These are phyloP conservation scores for Colletotrichum abscissum DNA, from an alignment of 2,329 filamentous ascomycete species.

Conservation along the genomic window DNA sequence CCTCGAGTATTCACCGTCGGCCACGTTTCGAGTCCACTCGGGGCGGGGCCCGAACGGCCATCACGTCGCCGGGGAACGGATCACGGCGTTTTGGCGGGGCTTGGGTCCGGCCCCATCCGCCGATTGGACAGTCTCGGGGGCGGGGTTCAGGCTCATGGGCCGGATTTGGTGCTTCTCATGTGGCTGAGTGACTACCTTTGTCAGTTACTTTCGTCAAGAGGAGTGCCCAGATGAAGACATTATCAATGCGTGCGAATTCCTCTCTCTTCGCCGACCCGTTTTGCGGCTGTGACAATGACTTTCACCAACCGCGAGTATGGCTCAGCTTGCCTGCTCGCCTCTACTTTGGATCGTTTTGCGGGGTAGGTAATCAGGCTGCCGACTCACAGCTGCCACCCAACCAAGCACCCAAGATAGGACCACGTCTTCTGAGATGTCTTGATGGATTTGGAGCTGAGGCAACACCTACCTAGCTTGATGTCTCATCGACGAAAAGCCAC, in stretches of 20 bases:
- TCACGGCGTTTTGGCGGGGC: neutral
- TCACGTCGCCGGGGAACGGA: constrained; percentile 1
- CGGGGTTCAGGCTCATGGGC: neutral
- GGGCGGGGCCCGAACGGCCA: constrained; percentile 1
- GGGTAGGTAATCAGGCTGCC: no score
- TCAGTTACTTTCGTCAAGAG: neutral
- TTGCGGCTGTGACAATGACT: no score
- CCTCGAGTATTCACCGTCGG: constrained; percentile 1
- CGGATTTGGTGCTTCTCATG: neutral
- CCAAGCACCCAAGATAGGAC: no score
- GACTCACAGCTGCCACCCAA: no score
- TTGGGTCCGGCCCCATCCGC: neutral
- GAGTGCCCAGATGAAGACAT: neutral
- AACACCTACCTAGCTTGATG: neutral
- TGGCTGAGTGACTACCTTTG: neutral
- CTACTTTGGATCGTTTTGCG: no score
- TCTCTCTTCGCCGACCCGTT: no score
- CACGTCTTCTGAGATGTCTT: no score
- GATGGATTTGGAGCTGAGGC: neutral
- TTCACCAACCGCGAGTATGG: no score
- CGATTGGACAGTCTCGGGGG: neutral
- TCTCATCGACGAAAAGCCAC: no score
- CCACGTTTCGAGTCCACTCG: constrained; percentile 9
- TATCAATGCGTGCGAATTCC: neutral
- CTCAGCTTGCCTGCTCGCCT: no score